Conservation (phyloP, 805 yeast species). For the Sugiyamaella marilandica region DNA sequence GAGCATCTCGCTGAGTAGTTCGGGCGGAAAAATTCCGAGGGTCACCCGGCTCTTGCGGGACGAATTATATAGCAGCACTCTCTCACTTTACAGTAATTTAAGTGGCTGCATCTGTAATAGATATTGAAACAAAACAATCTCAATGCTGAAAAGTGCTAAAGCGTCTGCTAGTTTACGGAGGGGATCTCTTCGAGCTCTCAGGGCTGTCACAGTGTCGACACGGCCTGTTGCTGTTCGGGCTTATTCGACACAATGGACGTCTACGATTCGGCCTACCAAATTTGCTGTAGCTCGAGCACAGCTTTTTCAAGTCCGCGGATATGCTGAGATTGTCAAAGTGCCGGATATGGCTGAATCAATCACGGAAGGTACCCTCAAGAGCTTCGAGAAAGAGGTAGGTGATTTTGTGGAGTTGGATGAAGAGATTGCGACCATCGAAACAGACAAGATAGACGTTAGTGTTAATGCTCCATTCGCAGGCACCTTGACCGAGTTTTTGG, state of each 20-base stretch:
- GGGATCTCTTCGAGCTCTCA: background rate
- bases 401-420: constrained; percentile 85
- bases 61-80: constrained; percentile 2
- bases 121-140: background rate
- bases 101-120: background rate
- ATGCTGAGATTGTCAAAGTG: constrained; percentile 62
- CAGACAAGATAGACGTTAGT: constrained; percentile 96
- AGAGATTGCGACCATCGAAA: constrained; percentile 92
- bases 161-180: background rate
- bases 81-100: background rate
- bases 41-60: constrained; percentile 7
- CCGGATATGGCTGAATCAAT: constrained; percentile 99
- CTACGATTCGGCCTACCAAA: background rate
- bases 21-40: background rate
- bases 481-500: constrained; percentile 78
- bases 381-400: constrained; percentile 61
- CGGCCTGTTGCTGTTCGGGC: background rate
- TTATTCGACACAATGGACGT: background rate
- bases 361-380: constrained; percentile 89
- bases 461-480: constrained; percentile 94
- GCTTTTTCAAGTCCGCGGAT: constrained; percentile 15
- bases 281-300: background rate
- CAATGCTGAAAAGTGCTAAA: constrained; percentile 1
- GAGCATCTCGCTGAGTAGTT: too few relatives aligned
- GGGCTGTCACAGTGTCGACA: background rate